These are phyloP conservation scores for Geranium rotundifolium DNA, from an alignment of 345 rosid genomes.

Conservation along the genomic window DNA sequence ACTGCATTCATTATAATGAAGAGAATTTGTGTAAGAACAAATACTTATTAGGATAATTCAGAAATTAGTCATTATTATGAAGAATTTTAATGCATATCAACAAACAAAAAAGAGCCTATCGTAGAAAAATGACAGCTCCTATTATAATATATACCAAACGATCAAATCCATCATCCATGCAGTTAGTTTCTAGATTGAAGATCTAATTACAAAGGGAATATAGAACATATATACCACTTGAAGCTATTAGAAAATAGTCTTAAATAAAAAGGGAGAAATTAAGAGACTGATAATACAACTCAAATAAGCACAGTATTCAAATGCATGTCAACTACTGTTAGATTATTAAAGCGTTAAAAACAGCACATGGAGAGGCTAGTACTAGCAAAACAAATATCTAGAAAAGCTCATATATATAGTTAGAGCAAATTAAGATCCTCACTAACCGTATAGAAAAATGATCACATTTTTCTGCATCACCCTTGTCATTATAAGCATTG, in stretches of 20 bases:
- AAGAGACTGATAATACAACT: too few relatives aligned
- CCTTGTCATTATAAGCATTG: not conserved
- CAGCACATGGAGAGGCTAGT: not conserved
- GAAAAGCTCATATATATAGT: not conserved
- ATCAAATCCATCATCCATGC: too few relatives aligned
- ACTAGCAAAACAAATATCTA: not conserved
- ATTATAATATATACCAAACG: too few relatives aligned
- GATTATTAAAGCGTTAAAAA: not conserved
- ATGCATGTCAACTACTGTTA: not conserved
- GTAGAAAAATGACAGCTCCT: not conserved
- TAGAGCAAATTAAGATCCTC: not conserved
- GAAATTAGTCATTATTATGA: not conserved
- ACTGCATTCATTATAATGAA: conserved; percentile 24
- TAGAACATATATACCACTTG: too few relatives aligned
- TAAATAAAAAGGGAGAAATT: not conserved
- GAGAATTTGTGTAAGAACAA: too few relatives aligned
- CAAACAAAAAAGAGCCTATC: not conserved
- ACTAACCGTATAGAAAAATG: not conserved
- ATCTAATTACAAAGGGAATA: too few relatives aligned
- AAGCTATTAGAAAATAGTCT: too few relatives aligned
- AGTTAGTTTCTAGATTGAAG: too few relatives aligned
- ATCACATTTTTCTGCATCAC: not conserved
- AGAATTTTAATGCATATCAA: not conserved
- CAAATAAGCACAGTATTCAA: not conserved
- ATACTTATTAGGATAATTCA: not conserved